Conservation (phyloP, 2,329 filamentous ascomycete genomes). For the Whalleya microplaca region DNA sequence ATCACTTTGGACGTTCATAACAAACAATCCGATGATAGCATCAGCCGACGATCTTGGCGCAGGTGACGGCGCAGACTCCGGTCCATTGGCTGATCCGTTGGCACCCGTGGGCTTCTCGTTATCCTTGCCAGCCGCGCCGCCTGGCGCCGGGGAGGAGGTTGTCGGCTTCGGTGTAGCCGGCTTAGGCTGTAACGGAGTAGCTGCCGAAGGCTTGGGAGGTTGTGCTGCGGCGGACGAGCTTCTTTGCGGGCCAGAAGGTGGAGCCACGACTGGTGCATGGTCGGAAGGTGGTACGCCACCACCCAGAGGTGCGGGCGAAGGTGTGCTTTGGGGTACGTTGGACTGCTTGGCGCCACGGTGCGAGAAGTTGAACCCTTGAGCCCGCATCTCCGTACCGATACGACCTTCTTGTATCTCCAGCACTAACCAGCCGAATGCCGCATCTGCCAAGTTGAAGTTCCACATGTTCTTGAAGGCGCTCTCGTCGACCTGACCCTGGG, state of each 20-base stretch:
- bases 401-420: slow-evolving; percentile 93
- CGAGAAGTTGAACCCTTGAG: slow-evolving; percentile 98
- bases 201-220: slow-evolving; percentile 46
- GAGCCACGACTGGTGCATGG: slow-evolving; percentile 31
- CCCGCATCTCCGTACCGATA: slow-evolving; percentile 97
- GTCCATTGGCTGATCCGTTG: slow-evolving; percentile 57
- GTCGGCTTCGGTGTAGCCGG: slow-evolving; percentile 53
- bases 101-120: slow-evolving; percentile 57
- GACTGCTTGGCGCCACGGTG: slow-evolving; percentile 85
- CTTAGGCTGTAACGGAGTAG: slow-evolving; percentile 49
- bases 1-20: slow-evolving; percentile 82
- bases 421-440: slow-evolving; percentile 94
- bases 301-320: slow-evolving; percentile 41
- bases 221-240: slow-evolving; percentile 40
- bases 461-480: slow-evolving; percentile 99
- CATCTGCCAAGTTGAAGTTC: slow-evolving; percentile 99
- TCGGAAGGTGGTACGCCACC: slow-evolving; percentile 36
- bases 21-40: slow-evolving; percentile 82
- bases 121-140: slow-evolving; percentile 47
- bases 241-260: slow-evolving; percentile 41
- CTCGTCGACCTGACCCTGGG: slow-evolving; percentile 90
- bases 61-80: slow-evolving; percentile 60
- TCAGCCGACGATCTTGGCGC: slow-evolving; percentile 64
- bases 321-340: slow-evolving; percentile 43
- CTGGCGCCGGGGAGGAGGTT: slow-evolving; percentile 44